Evolutionary conservation across 805 yeast species (phyloP), one percentile per base, ranked within the genome.

Genomic region (Alloascoidea africana): DNA sequence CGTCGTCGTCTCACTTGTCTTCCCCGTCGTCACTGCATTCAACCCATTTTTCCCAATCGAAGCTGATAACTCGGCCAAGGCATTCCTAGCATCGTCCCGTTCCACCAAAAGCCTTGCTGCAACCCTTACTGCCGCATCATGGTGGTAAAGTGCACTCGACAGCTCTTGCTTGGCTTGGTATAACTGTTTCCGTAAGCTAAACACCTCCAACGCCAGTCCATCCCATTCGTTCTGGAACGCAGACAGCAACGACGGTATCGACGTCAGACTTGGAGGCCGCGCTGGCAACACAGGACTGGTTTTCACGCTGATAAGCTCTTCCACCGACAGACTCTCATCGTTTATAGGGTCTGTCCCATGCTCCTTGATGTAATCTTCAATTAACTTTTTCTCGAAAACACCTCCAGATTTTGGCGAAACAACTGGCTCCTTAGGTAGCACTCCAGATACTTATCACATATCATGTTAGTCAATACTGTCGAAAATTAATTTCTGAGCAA

Each of bases 141-240:
- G 82, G 49, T 77, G 79, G 49, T 85, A 87, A 32, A 86, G 58
- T 0, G 94, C 77, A 2, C 79, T 60, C 18, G 91, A 76, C 36
- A 87, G 60, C 48, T 85, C 89, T 46, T 80, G 73, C 41, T 79
- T 68, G 1, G 86, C 66, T 16, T 63, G 61, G 37, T 65, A 69
- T 30, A 86, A 62, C 46, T 80, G 85, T 51, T 82, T 80, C 42
- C 91, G 66, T 43, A 87, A 59, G 32, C 75, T 69, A 49, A 84
- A 85, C 15, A 80, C 65, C 50, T 89, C 96, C 37, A 87, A 59
- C 18, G 89, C 82, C 34, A 83, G 53, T 0, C 95, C 72, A 51
- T 87, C 96, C 86, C 93, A 87, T 55, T 86, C 95, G 42, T 77
- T 73, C 52, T 87, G 96, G 43, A 87, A 72, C 2, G 80, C 62